Conservation (phyloP, 257 asterid genomes). For the Solanum phureja region DNA sequence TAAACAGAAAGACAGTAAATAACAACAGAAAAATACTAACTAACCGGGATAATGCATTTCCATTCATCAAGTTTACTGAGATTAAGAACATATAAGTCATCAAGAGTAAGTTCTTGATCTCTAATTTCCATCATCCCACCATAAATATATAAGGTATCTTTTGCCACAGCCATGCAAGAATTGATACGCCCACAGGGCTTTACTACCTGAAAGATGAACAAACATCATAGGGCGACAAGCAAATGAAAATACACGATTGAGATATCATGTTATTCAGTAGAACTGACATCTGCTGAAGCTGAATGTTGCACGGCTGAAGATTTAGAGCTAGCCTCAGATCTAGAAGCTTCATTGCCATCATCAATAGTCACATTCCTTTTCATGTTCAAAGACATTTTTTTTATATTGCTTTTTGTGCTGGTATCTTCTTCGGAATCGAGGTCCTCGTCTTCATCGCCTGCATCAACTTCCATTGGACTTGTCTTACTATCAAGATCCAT, state of each 20-base stretch:
- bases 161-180: conserved; percentile 77
- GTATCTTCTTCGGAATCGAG: conserved; percentile 37
- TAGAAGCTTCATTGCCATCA: conserved; percentile 25
- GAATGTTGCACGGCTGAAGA: conserved; percentile 48
- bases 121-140: conserved; percentile 97
- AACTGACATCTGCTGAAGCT: conserved; percentile 62
- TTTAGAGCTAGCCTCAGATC: conserved; percentile 33
- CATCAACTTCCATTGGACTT: conserved; percentile 16
- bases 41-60: conserved; percentile 85
- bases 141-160: conserved; percentile 75
- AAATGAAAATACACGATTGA: conserved; percentile 1
- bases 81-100: conserved; percentile 79
- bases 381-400: conserved; percentile 43
- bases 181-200: conserved; percentile 97
- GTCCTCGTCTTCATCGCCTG: conserved; percentile 42
- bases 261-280: not conserved
- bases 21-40: conserved; percentile 12
- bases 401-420: conserved; percentile 33
- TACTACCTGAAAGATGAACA: conserved; percentile 49
- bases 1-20: too few relatives aligned
- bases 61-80: conserved; percentile 96
- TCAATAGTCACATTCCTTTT: conserved; percentile 31
- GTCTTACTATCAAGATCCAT: conserved; percentile 27
- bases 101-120: conserved; percentile 88
- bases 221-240: not conserved